Base-by-base conservation (phyloP, 1,284 basidiomycete species). In the Calocybe gambosa region DNA sequence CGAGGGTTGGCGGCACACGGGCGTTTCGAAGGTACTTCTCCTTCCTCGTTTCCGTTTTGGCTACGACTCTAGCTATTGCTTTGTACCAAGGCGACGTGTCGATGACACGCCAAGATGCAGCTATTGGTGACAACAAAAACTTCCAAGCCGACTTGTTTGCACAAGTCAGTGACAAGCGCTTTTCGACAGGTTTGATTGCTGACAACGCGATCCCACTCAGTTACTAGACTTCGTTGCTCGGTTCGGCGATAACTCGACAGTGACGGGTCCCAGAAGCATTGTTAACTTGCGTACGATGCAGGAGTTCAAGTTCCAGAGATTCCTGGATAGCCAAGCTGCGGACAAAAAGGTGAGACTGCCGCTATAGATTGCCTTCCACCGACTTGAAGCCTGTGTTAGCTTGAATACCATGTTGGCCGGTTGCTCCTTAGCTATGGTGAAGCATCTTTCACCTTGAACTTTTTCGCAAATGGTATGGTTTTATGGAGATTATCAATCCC, bases 391-490 rank as follows among this genome's bases (percentile, higher is more conserved):
- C 13, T 5, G 13, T 12, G 12, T 21, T 19, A 53, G 51, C 51
- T 53, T 29, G 49, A 50, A 43, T 50, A 50, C 16, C 51, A 53
- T 26, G 19, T 50, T 12, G 51, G 51, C 4, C 46, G 51, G 2
- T 43, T 50, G 20, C 28, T 34, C 16, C 43, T 53, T n/a, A 53
- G 51, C 12, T 53, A 53, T 13, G 51, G 51, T 6, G 51, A 53
- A 36, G 44, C 49, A 28, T 46, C 49, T 16, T 53, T 53, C 25
- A 43, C 46, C 26, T 20, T 53, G 38, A 53, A 50, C 25, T 53
- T 53, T 29, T 53, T 53, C 42, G 51, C 51, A 3, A 53, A 53
- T 40, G 51, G 51, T 48, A 31, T 33, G 36, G 26, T 16, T 5
- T 34, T n/a, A 34, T 34, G 28, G 9, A 10, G 9, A 13, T 37